phyloP scores from a whole-genome alignment of 108 stramenopile species.

The Nitzschia putrida region DNA sequence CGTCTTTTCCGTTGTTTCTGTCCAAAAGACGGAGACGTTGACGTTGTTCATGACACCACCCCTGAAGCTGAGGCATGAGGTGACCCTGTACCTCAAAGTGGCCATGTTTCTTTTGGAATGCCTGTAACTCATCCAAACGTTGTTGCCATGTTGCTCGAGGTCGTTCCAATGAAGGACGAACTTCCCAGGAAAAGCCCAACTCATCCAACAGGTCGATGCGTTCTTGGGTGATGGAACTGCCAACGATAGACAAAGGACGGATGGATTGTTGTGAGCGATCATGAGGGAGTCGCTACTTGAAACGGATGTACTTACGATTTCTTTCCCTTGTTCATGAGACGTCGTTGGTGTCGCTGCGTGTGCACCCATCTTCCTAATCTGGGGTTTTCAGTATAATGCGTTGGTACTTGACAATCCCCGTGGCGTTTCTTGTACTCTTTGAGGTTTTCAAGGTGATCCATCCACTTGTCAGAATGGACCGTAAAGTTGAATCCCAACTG shows the following conservation, averaged over 20 bases:
- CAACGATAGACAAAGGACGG: neutral
- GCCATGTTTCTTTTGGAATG: slow-evolving; percentile 9
- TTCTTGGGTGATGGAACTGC: slow-evolving; percentile 37
- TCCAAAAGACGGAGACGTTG: slow-evolving; percentile 12
- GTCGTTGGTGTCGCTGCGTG: slow-evolving; percentile 57
- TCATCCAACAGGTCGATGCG: slow-evolving; percentile 42
- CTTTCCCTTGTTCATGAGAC: slow-evolving; percentile 46
- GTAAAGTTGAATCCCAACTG: slow-evolving; percentile 36
- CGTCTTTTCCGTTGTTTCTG: slow-evolving; percentile 20
- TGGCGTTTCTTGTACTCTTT: slow-evolving; percentile 24
- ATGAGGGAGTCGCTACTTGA: no score
- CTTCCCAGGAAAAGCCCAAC: slow-evolving; percentile 42
- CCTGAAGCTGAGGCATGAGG: slow-evolving; percentile 18
- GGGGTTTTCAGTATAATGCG: slow-evolving; percentile 52
- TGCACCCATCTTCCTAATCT: slow-evolving; percentile 73
- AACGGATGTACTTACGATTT: slow-evolving; percentile 33
- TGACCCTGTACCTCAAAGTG: slow-evolving; percentile 12
- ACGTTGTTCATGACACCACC: slow-evolving; percentile 22
- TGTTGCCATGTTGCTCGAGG: slow-evolving; percentile 33
- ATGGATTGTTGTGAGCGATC: no score
- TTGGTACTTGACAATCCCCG: slow-evolving; percentile 57
- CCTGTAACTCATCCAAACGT: slow-evolving; percentile 13
- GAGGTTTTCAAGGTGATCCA: slow-evolving; percentile 25
- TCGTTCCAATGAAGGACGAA: slow-evolving; percentile 25
- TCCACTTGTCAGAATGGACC: slow-evolving; percentile 38